Evolutionary conservation across 2,329 filamentous ascomycete genomes (phyloP), one percentile per base, ranked within the genome.

Genomic region (Blastomyces gilchristii): DNA sequence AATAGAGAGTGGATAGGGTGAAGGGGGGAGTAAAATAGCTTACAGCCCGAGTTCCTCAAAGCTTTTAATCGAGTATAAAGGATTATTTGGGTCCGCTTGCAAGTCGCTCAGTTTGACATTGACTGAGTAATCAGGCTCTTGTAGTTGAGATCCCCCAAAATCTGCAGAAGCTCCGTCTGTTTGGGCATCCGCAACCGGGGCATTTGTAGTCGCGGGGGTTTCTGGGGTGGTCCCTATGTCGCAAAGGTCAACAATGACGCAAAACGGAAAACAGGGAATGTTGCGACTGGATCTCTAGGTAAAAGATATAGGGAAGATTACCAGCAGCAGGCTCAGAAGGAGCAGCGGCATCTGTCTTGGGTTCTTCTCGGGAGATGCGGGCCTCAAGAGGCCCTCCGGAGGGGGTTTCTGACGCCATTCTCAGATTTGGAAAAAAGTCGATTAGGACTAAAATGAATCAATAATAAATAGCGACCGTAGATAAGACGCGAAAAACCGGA

Each of bases 31-130:
- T 58, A 62, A 53, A 41, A 39, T 34, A n/a, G 81, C 87, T 75
- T 78, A 96, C 89, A 99, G 82, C 68, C 89, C 87, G 63, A 97
- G 84, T 67, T 97, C 87, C 68, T 94, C 85, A 74, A 97, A 99
- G 0, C 83, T 85, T 69, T 87, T 88, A 59, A 88, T 87, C 3
- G 93, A 97, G 75, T 86, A 94, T 31, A 97, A 84, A 12, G 93
- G 93, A 72, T 91, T 93, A 71, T 90, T 88, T 12, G 89, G 86
- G 72, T 97, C 90, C 39, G 86, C 85, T 76, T 97, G 91, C 62
- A 96, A 82, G 72, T 96, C 91, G 70, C 88, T 92, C 64, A 97
- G 84, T 76, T 93, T 94, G 69, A 99, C 90, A 72, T 96, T 88
- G 68, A 99, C 93, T 68, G 94, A 88, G 76, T 89, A 95, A 64